Base-by-base conservation (phyloP, 2,329 filamentous ascomycete species). In the Sporothrix globosa region DNA sequence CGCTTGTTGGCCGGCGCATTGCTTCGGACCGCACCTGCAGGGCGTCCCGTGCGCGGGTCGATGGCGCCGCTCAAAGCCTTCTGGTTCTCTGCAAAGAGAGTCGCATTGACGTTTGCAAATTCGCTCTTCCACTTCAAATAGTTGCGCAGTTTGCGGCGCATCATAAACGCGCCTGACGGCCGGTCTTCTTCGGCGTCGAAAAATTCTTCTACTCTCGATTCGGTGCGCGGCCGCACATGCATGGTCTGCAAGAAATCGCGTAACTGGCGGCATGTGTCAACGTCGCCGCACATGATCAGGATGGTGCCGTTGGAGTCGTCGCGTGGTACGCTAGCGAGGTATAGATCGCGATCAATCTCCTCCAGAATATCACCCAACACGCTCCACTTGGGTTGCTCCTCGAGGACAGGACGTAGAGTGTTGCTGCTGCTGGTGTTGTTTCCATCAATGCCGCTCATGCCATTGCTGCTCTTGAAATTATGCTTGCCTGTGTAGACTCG, bases 341-440 rank as follows among this genome's bases (percentile, higher is more conserved):
- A 96, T 19, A 93, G 85, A 76, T 97, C 94, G 68, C 90, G 88
- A 76, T 98, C 96, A 75, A 99, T 5, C 80, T 99, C 96, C 73
- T 95, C 91, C 4, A 99, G 82, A 0, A 97, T 90, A 70, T 97
- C 93, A n/a, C 92, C 91, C 21, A 99, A 83, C 19, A 97, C 83
- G 34, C 85, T 85, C 96, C 96, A 99, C 78, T 99, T 99, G 3
- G 96, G 96, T 75, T 96, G 90, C 78, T 97, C 94, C 80, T 99
- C 96, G 1, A 99, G 85, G 0, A 97, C 91, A 0, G 95, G 92
- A 4, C 88, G 85, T 9, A 97, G 82, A 0, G 90, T 87, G 74
- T 93, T 79, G 74, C 88, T 76, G 77, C 83, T 77, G 19, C 81
- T 39, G 52, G 9, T 81, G 53, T 84, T 53, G 41, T 52, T 13